Base-by-base conservation (phyloP, 208 protist genomes). In the Leishmania martiniquensis region DNA sequence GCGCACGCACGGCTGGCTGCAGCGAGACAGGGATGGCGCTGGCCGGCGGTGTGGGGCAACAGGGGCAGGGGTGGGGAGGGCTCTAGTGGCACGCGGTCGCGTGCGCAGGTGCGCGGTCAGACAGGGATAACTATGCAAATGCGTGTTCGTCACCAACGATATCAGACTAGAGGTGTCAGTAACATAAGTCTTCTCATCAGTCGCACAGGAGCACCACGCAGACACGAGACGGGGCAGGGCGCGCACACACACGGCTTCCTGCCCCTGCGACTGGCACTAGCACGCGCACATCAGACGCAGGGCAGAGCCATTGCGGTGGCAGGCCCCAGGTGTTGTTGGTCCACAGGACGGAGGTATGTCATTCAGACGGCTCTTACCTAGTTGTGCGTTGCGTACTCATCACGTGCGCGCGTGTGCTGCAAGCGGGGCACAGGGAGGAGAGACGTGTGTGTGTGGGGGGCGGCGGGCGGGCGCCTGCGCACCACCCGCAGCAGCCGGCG, bases 101-200 rank as follows among this genome's bases (percentile, higher is more conserved):
- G 74, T 29, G 47, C 74, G 34, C 54, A 29, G 4, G n/a, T 45
- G 70, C 51, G 65, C 63, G 47, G 57, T 84, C 80, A 84, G 80
- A 84, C 80, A 84, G 80, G 80, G 80, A 84, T 84, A 84, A 84
- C 80, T 81, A 78, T 86, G 68, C 76, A 79, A 47, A 76, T 83
- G 82, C 71, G 82, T 83, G 77, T 44, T 82, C 82, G 82, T 82
- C 82, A 86, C 74, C 71, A 51, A 80, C 7, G 60, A 9, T 80
- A 52, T 86, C 72, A 84, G 78, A 86, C 78, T 69, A 86, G 80
- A 87, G 80, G 82, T 85, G 82, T 85, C 72, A 76, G 72, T 76
- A 76, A 51, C 72, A 76, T 76, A 42, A 63, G 72, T 3, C 45
- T 76, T 76, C 17, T 76, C 72, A 78, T 78, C 75, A 78, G 49